These are phyloP conservation scores for Colletotrichum tanaceti DNA, from an alignment of 2,329 filamentous ascomycete genomes.

Conservation along the genomic window DNA sequence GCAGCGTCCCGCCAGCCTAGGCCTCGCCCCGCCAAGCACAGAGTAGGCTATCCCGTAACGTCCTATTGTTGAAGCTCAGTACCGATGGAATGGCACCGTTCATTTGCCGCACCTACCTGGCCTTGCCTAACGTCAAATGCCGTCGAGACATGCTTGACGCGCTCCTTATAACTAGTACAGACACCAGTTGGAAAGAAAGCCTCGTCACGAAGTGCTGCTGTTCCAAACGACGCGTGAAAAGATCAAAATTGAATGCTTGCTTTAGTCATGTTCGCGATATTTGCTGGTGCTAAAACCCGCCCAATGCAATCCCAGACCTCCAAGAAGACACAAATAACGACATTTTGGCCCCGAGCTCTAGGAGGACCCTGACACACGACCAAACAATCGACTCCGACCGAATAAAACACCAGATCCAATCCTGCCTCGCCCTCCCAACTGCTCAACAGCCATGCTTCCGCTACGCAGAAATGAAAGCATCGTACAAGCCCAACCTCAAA, in stretches of 20 bases:
- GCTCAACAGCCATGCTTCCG: constrained; percentile 36
- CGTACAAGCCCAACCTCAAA: constrained; percentile 32
- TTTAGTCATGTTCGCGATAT: constrained; percentile 37
- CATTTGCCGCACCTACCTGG: background rate
- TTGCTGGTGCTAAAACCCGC: constrained; percentile 37
- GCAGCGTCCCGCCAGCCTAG: constrained; percentile 32
- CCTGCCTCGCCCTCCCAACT: constrained; percentile 24
- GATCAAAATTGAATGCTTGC: constrained; percentile 21
- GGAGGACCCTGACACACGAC: constrained; percentile 28
- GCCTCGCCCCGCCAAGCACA: constrained; percentile 12
- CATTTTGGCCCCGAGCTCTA: constrained; percentile 30
- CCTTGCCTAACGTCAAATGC: constrained; percentile 18
- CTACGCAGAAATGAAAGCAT: constrained; percentile 34
- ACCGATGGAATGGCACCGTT: no score
- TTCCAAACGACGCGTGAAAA: background rate
- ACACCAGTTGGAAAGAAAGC: background rate
- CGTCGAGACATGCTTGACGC: background rate
- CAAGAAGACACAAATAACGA: constrained; percentile 10
- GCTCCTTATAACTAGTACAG: no score
- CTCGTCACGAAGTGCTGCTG: background rate
- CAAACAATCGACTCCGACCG: constrained; percentile 33
- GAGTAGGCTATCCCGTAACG: background rate
- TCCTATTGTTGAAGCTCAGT: background rate
- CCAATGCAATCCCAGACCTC: constrained; percentile 35
- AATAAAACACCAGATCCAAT: constrained; percentile 34